Evolutionary conservation across 805 yeast species (phyloP), one percentile per base, ranked within the genome.

Genomic region (Metschnikowia orientalis): DNA sequence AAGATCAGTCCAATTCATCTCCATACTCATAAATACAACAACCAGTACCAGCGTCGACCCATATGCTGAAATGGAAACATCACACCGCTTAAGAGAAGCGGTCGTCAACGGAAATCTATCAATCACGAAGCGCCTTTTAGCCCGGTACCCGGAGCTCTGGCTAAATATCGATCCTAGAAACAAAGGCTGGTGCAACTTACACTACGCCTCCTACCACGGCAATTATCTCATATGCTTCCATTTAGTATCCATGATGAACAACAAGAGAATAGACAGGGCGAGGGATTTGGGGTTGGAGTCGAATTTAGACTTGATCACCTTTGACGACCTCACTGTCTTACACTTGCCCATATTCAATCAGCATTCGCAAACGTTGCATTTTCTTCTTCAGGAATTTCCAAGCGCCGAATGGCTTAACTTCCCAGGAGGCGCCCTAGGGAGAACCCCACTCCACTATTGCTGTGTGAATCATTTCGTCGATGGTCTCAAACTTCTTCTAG

Each of bases 111-210:
- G 86, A 32, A 78, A 80, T 39, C 61, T 74, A 13, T 64, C 75
- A 21, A 77, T 81, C 9, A 87, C 79, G 11, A 67, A 72, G 42
- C 70, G 90, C 16, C 61, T 86, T 5, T 56, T 86, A n/a, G 65
- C 71, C 33, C 67, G 87, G 23, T 80, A 69, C 44, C 92, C 94
- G 0, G 79, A 76, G 19, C 63, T 84, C 23, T 54, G 86, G 41
- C 79, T 77, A 39, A 81, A 84, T 50, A 64, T 77, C 15, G 83
- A 87, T 50, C 73, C 87, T 4, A 18, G 51, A 21, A 18, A 56
- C 14, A 77, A 79, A 49, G 95, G 95, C 2, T 86, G 95, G 95
- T 69, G 83, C 10, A 79, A 82, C 23, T 61, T 86, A 28, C 95
- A 86, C 54, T 84, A 85, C 55, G 88, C 95, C 0, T 77, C 90